phyloP scores from a whole-genome alignment of 192 early-diverging fungal genomes.

The Pilobolus umbonatus region DNA sequence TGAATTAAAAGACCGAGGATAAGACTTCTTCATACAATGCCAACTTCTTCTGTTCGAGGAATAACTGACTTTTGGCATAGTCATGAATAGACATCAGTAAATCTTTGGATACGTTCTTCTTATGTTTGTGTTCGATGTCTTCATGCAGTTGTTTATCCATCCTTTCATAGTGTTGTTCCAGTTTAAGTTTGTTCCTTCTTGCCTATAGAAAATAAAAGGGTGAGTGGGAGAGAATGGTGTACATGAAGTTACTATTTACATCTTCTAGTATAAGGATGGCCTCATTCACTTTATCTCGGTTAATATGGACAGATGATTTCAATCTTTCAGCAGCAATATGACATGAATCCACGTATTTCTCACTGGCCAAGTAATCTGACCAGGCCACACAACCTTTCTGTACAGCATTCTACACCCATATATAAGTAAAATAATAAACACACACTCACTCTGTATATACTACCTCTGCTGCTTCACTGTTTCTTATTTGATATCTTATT shows the following conservation, averaged over 20 bases:
- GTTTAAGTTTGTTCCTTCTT: constrained; percentile 7
- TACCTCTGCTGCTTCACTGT: constrained; percentile 21
- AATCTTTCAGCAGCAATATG: constrained; percentile 25
- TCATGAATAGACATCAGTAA: constrained; percentile 16
- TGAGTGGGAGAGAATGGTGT: neutral
- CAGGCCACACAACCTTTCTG: constrained; percentile 20
- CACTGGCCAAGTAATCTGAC: constrained; percentile 21
- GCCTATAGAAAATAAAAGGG: constrained; percentile 17
- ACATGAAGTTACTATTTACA: constrained; percentile 3
- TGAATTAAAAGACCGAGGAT: too few relatives aligned
- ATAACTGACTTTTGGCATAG: constrained; percentile 21
- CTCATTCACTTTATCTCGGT: constrained; percentile 20
- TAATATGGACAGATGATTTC: constrained; percentile 27
- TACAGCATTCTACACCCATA: neutral
- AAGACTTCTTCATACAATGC: neutral
- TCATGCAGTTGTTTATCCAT: constrained; percentile 16
- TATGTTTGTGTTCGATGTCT: constrained; percentile 14
- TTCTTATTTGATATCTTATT: constrained; percentile 24
- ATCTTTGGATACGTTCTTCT: neutral
- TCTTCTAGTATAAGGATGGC: constrained; percentile 25
- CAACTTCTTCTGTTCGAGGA: constrained; percentile 23
- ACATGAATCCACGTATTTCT: constrained; percentile 17
- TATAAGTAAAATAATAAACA: neutral
- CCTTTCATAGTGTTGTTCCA: constrained; percentile 13
- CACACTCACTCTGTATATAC: neutral